A percentile compares a stretch with the other conserved stretches of the same genome.
These are phyloP conservation scores for Orbilia quercus DNA, from an alignment of 2,329 filamentous ascomycete genomes.

Conservation along the genomic window DNA sequence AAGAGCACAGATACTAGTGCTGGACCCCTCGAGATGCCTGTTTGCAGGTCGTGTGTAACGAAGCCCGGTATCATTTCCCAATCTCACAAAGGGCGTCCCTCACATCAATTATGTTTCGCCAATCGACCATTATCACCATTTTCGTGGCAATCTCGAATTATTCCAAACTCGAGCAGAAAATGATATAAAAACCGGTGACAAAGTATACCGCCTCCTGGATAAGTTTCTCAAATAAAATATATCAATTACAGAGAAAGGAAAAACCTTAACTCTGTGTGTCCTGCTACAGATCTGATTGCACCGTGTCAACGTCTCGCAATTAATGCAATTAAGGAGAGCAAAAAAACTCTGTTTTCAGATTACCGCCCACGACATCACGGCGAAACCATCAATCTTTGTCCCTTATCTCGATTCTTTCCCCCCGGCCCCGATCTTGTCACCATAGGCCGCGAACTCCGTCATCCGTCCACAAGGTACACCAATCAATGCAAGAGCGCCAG, in stretches of 20 bases:
- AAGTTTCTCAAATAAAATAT: background rate
- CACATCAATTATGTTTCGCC: background rate
- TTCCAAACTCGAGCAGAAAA: background rate
- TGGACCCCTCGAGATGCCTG: background rate
- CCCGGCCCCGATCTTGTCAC: slow-evolving; percentile 13
- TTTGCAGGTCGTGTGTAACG: slow-evolving; percentile 10
- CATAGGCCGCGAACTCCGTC: slow-evolving; percentile 1
- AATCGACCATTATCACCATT: background rate
- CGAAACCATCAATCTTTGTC: background rate
- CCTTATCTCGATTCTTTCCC: slow-evolving; percentile 12
- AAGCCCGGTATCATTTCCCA: background rate
- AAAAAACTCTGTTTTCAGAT: background rate
- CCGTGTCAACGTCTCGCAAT: slow-evolving; percentile 2
- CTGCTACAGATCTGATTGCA: slow-evolving; percentile 26
- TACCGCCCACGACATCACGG: background rate
- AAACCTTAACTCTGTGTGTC: slow-evolving; percentile 44
- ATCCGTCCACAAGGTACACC: slow-evolving; percentile 22
- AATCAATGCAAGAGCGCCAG: slow-evolving; percentile 8
- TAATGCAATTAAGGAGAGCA: background rate
- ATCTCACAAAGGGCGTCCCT: background rate
- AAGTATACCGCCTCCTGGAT: no score
- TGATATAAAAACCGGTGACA: slow-evolving; percentile 17
- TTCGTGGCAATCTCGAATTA: background rate
- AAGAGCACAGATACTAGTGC: slow-evolving; percentile 1
- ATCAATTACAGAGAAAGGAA: slow-evolving; percentile 17